Conservation (phyloP, 192 early-diverging fungal species). For the Backusella macrospora region DNA sequence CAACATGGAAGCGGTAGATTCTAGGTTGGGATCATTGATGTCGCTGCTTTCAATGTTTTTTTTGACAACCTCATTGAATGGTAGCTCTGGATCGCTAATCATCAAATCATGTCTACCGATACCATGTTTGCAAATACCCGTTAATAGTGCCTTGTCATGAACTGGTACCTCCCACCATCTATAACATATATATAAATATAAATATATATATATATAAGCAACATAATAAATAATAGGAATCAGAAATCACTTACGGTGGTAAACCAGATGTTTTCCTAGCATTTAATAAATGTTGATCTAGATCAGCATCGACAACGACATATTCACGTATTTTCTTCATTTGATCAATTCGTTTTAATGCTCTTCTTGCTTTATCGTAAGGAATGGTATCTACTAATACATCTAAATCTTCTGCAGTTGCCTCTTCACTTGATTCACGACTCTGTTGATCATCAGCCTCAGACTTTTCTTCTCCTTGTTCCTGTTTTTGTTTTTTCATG, state of each 20-base stretch:
- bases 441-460: slow-evolving; percentile 21
- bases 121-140: slow-evolving; percentile 73
- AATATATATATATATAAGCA: neutral
- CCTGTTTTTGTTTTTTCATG: slow-evolving; percentile 39
- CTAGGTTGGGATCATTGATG: slow-evolving; percentile 22
- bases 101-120: slow-evolving; percentile 68
- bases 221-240: neutral
- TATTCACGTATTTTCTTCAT: slow-evolving; percentile 71
- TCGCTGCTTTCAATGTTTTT: slow-evolving; percentile 33
- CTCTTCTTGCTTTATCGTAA: slow-evolving; percentile 69
- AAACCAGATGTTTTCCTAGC: slow-evolving; percentile 56
- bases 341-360: slow-evolving; percentile 67
- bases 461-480: neutral
- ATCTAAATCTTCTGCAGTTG: slow-evolving; percentile 33
- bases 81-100: slow-evolving; percentile 58
- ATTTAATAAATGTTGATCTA: slow-evolving; percentile 46
- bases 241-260: slow-evolving; percentile 39
- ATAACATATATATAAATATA: neutral
- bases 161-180: slow-evolving; percentile 77
- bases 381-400: slow-evolving; percentile 59
- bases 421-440: slow-evolving; percentile 42
- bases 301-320: slow-evolving; percentile 60
- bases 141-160: slow-evolving; percentile 69
- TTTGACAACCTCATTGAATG: slow-evolving; percentile 48
- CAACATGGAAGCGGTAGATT: slow-evolving; percentile 28